Conservation (phyloP, 768 basidiomycete species). For the Crucibulum laeve region DNA sequence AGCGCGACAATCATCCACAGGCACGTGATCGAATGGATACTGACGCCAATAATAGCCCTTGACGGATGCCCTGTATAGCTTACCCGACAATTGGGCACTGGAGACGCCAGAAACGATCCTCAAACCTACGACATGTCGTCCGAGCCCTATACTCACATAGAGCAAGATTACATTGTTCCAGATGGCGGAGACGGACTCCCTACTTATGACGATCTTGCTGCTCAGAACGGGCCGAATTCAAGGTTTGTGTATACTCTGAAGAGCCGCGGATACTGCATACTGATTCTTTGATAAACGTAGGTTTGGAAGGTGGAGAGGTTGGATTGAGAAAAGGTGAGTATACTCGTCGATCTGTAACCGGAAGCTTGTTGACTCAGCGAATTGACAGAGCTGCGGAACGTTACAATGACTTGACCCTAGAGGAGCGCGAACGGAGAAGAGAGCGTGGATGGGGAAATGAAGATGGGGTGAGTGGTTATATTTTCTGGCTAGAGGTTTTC, state of each 20-base stretch:
- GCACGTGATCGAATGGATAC: not conserved
- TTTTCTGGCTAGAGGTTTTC: not conserved
- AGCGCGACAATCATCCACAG: not conserved
- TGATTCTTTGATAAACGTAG: constrained; percentile 29
- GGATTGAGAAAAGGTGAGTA: constrained; percentile 82
- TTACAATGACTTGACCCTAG: constrained; percentile 60
- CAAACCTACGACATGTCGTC: constrained; percentile 19
- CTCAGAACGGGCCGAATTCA: constrained; percentile 77
- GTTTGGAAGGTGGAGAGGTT: constrained; percentile 81
- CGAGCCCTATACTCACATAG: constrained; percentile 24
- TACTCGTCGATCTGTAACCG: constrained; percentile 1
- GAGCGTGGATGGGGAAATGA: constrained; percentile 70
- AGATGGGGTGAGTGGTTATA: constrained; percentile 16
- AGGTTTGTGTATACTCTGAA: constrained; percentile 36
- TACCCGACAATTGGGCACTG: not conserved
- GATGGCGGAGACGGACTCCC: constrained; percentile 56
- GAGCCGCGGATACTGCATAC: not conserved
- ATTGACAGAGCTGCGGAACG: constrained; percentile 74
- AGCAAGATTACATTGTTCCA: constrained; percentile 35
- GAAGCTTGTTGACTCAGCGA: constrained; percentile 4
- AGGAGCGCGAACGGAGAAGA: constrained; percentile 51
- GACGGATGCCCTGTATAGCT: too few relatives aligned
- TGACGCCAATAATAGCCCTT: too few relatives aligned
- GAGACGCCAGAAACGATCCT: not conserved
- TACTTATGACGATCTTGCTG: constrained; percentile 76